Evolutionary conservation across 345 rosid genomes (phyloP).

Genomic region (Atalantia buxifolia): DNA sequence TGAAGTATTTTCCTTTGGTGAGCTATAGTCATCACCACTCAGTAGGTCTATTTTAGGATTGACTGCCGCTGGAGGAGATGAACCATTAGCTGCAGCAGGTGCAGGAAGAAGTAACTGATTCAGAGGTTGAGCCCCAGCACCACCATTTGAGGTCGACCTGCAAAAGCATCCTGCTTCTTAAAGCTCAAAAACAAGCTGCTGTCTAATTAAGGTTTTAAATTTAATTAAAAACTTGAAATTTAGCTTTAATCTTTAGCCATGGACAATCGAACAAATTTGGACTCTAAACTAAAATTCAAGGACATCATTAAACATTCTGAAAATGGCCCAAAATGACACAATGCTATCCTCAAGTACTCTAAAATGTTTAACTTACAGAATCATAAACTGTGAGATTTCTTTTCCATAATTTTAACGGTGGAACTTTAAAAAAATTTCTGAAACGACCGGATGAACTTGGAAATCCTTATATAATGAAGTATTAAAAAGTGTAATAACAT

Average conservation of each 20-base stretch:
- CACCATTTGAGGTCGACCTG: conserved; percentile 62
- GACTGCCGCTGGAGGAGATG: conserved; percentile 39
- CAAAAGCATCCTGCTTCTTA: conserved; percentile 12
- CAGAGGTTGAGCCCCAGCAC: conserved; percentile 44
- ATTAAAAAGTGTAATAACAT: background rate
- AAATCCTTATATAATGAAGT: background rate
- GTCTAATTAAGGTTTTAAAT: conserved; percentile 1
- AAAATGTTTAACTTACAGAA: background rate
- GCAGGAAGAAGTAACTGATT: conserved; percentile 83
- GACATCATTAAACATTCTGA: background rate
- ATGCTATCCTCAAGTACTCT: background rate
- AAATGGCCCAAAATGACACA: conserved; percentile 6
- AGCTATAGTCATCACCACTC: conserved; percentile 83
- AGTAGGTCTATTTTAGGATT: conserved; percentile 83
- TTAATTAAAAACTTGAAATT: background rate
- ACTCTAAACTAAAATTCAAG: background rate
- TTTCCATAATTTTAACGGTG: background rate
- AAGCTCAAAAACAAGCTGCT: conserved; percentile 6
- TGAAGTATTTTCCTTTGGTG: conserved; percentile 58
- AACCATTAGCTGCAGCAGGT: conserved; percentile 69
- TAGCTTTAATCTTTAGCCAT: background rate
- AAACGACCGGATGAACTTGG: background rate
- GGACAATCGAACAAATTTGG: background rate
- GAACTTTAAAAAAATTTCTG: conserved; percentile 3
- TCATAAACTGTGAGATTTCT: background rate